These are phyloP conservation scores for Pythium scleroteichum DNA, from an alignment of 352 stramenopile species.

Conservation along the genomic window DNA sequence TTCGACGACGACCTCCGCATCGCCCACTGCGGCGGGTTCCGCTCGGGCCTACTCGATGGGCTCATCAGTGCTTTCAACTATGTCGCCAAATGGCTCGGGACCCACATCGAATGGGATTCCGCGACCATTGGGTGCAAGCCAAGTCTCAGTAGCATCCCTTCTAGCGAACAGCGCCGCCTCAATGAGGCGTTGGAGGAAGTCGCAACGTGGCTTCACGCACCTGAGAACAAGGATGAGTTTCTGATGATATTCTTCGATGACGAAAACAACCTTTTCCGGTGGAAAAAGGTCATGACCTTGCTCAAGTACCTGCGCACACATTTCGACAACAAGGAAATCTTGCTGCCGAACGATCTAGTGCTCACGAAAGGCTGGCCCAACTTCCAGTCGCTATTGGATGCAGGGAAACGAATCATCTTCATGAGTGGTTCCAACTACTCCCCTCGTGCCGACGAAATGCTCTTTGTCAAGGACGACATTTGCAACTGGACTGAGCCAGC, in stretches of 20 bases:
- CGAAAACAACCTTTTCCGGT: slow-evolving; percentile 66
- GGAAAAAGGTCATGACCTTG: slow-evolving; percentile 76
- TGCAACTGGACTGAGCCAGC: slow-evolving; percentile 79
- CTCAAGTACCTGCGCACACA: slow-evolving; percentile 63
- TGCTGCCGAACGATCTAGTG: slow-evolving; percentile 61
- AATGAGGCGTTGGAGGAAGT: slow-evolving; percentile 51
- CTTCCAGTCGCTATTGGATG: slow-evolving; percentile 59
- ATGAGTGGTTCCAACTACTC: slow-evolving; percentile 80
- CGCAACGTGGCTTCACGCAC: slow-evolving; percentile 53
- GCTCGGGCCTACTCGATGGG: slow-evolving; percentile 53
- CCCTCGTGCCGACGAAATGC: slow-evolving; percentile 51
- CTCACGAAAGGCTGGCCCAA: slow-evolving; percentile 53
- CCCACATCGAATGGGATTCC: slow-evolving; percentile 68
- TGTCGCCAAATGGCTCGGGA: slow-evolving; percentile 53
- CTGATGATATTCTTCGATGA: slow-evolving; percentile 88
- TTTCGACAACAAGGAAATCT: slow-evolving; percentile 64
- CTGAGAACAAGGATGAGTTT: slow-evolving; percentile 64
- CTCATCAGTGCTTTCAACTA: slow-evolving; percentile 70
- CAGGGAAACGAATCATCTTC: slow-evolving; percentile 75
- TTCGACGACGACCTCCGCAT: slow-evolving; percentile 67
- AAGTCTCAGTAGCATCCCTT: slow-evolving; percentile 66
- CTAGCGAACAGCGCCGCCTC: slow-evolving; percentile 53
- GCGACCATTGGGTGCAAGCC: slow-evolving; percentile 71
- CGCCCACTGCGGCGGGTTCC: slow-evolving; percentile 67
- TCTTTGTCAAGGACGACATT: slow-evolving; percentile 78